Conservation (phyloP, 2,329 filamentous ascomycete species). For the Stemphylium vesicarium region DNA sequence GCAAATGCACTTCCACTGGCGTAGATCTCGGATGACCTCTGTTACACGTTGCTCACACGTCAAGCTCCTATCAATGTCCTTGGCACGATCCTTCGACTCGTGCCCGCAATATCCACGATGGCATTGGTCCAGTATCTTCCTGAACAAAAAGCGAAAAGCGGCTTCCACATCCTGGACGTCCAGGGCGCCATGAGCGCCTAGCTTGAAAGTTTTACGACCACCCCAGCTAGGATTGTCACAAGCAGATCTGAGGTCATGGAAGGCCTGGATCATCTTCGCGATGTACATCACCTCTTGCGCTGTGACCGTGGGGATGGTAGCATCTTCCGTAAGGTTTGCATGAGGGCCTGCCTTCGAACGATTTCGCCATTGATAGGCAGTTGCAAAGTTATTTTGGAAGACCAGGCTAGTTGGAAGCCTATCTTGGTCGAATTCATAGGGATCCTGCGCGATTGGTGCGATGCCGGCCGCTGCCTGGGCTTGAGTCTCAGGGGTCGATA, state of each 20-base stretch:
- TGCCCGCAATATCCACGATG: neutral
- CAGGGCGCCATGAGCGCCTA: neutral
- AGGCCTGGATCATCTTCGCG: constrained; percentile 8
- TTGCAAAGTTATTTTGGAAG: neutral
- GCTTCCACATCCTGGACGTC: neutral
- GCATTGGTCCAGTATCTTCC: constrained; percentile 1
- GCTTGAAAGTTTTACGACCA: neutral
- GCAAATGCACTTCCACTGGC: constrained; percentile 11
- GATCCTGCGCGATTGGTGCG: too few relatives aligned
- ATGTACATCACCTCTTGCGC: neutral
- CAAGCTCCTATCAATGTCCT: neutral
- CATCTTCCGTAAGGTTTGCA: neutral
- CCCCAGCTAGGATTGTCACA: neutral
- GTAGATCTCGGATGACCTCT: constrained; percentile 5
- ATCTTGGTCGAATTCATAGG: too few relatives aligned
- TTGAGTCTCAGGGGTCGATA: too few relatives aligned
- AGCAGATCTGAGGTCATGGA: neutral
- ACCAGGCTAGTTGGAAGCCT: too few relatives aligned
- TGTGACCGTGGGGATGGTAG: constrained; percentile 5
- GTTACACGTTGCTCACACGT: constrained; percentile 2
- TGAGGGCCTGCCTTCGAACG: neutral
- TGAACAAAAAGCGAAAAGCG: constrained; percentile 3
- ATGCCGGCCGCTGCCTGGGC: too few relatives aligned
- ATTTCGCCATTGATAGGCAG: neutral
- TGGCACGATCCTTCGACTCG: neutral